Evolutionary conservation across 352 stramenopile species (phyloP).

Genomic region (Phytopythium vexans): DNA sequence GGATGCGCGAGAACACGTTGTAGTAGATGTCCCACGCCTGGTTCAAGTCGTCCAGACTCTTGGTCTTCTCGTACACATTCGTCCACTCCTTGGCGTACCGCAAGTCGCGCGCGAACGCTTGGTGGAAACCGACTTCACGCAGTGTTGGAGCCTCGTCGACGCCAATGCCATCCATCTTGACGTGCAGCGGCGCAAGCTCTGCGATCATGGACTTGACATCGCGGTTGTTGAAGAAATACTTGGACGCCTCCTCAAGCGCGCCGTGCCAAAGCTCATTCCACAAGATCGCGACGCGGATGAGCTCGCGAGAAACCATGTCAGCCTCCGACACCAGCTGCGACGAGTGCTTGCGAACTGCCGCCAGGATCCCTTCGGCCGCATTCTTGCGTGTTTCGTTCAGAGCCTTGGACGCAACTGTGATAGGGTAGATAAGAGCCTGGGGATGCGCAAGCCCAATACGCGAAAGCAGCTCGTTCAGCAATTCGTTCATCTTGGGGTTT

Average conservation of each 20-base stretch:
- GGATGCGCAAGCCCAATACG: slow-evolving; percentile 94
- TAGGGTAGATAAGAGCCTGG: slow-evolving; percentile 99
- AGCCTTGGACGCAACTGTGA: slow-evolving; percentile 97
- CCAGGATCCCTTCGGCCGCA: slow-evolving; percentile 95
- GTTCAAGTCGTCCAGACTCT: slow-evolving; percentile 81
- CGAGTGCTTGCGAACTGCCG: slow-evolving; percentile 93
- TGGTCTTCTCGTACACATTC: slow-evolving; percentile 73
- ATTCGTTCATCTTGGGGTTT: slow-evolving; percentile 72
- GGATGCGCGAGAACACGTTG: slow-evolving; percentile 94
- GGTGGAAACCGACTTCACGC: slow-evolving; percentile 81
- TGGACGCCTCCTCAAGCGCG: slow-evolving; percentile 96
- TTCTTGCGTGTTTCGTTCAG: slow-evolving; percentile 86
- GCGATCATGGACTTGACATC: slow-evolving; percentile 97
- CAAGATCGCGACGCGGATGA: slow-evolving; percentile 99
- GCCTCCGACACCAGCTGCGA: slow-evolving; percentile 97
- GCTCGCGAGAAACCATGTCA: slow-evolving; percentile 93
- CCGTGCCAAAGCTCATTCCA: slow-evolving; percentile 99
- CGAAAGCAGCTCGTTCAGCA: slow-evolving; percentile 87
- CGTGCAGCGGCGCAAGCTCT: slow-evolving; percentile 94
- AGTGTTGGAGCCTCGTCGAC: slow-evolving; percentile 68
- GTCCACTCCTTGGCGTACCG: slow-evolving; percentile 82
- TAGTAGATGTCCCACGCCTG: slow-evolving; percentile 99
- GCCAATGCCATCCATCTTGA: slow-evolving; percentile 79
- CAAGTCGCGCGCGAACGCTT: slow-evolving; percentile 93
- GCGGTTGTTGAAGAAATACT: slow-evolving; percentile 97